phyloP scores from a whole-genome alignment of 805 yeast genomes.

The Yarrowia hollandica region DNA sequence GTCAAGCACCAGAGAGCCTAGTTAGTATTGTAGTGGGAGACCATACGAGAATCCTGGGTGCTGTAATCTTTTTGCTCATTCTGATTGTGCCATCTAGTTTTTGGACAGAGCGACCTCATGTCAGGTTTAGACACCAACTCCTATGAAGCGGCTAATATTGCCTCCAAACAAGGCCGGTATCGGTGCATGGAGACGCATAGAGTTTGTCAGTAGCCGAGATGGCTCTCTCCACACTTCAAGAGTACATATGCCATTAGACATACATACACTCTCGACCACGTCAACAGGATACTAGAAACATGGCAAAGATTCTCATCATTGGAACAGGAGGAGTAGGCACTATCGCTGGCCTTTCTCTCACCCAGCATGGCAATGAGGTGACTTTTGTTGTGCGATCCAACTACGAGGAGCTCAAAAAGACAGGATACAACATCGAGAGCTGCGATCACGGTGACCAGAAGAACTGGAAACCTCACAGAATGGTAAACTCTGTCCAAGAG shows the following conservation, averaged over 20 bases:
- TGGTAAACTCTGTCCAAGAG: constrained; percentile 45
- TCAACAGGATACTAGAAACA: neutral
- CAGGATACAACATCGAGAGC: constrained; percentile 63
- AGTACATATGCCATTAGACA: neutral
- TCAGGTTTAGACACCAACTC: neutral
- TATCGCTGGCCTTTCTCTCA: constrained; percentile 66
- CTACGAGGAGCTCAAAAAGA: constrained; percentile 51
- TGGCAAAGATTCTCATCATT: constrained; percentile 53
- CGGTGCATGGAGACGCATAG: constrained; percentile 23
- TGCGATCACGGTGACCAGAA: constrained; percentile 58
- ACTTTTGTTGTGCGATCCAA: constrained; percentile 68
- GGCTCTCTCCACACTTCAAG: constrained; percentile 3
- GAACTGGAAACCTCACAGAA: constrained; percentile 54
- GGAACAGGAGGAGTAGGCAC: constrained; percentile 91
- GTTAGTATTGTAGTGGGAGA: constrained; percentile 27
- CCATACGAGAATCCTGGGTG: constrained; percentile 29
- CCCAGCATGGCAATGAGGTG: constrained; percentile 50
- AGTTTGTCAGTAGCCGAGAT: constrained; percentile 27
- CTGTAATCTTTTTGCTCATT: neutral
- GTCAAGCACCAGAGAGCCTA: constrained; percentile 29
- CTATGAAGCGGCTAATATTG: constrained; percentile 9
- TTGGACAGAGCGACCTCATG: neutral
- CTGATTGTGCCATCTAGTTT: too few relatives aligned
- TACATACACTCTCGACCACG: neutral
- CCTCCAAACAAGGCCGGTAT: constrained; percentile 11